Percentiles rank a stretch among this genome's conserved stretches.
These are phyloP conservation scores for Porcisia hertigi DNA, from an alignment of 208 protist genomes.

Conservation along the genomic window DNA sequence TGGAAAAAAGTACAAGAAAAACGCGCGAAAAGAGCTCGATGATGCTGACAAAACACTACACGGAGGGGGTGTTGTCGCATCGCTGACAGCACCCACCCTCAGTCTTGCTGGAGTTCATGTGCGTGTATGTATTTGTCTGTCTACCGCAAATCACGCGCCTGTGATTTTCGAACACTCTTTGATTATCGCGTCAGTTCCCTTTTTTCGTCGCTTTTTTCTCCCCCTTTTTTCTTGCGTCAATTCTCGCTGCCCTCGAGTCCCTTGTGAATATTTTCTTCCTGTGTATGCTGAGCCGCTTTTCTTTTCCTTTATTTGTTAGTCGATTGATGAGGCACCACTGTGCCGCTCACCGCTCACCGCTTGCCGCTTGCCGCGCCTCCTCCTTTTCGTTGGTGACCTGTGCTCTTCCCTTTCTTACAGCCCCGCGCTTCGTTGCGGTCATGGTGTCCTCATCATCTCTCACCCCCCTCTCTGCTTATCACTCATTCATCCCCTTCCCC, in stretches of 20 bases:
- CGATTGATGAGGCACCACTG: neutral
- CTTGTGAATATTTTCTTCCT: neutral
- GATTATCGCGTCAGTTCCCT: neutral
- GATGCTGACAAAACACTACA: too few species aligned
- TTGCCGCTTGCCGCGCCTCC: neutral
- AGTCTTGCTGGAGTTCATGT: neutral
- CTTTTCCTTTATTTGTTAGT: neutral
- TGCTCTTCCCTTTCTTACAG: too few species aligned
- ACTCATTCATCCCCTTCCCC: too few species aligned
- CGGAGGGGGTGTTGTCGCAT: neutral
- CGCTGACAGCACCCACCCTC: neutral
- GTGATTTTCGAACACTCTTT: neutral
- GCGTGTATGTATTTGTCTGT: neutral
- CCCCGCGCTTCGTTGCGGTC: too few species aligned
- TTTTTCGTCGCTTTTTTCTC: neutral
- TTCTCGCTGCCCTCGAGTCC: neutral
- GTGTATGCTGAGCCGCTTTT: neutral
- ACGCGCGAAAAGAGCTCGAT: too few species aligned
- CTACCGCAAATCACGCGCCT: neutral
- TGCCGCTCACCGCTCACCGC: neutral
- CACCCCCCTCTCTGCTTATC: too few species aligned
- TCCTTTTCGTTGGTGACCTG: too few species aligned
- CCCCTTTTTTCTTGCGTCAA: neutral
- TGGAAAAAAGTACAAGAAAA: too few species aligned
- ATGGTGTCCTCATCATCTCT: too few species aligned